Evolutionary conservation across 495 filamentous ascomycete species (phyloP).

Genomic region (Pyrenopolyporus hunteri): DNA sequence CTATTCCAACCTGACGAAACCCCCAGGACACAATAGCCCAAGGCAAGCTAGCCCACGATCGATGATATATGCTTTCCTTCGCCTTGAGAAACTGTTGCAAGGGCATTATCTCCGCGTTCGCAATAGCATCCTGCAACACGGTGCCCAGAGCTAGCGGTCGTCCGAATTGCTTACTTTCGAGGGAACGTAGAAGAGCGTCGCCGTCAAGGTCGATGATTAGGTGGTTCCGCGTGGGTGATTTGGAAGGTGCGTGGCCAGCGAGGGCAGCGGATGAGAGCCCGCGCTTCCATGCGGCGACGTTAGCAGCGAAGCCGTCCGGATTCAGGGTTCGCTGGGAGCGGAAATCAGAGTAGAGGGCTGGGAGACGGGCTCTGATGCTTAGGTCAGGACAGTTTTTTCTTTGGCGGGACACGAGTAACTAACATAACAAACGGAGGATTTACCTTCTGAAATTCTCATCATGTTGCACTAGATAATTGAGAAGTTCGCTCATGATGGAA

Average conservation of each 20-base stretch:
- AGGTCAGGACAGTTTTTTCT: neutral
- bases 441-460: conserved; percentile 55
- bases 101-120: conserved; percentile 70
- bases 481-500: conserved; percentile 47
- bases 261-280: conserved; percentile 71
- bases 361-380: conserved; percentile 71
- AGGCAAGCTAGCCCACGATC: conserved; percentile 52
- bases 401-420: too few species aligned
- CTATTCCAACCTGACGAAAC: conserved; percentile 69
- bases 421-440: neutral
- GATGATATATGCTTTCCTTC: conserved; percentile 68
- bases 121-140: conserved; percentile 78
- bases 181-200: conserved; percentile 68
- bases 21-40: conserved; percentile 76
- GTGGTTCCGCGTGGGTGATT: conserved; percentile 48
- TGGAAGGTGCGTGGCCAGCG: conserved; percentile 60
- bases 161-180: conserved; percentile 82
- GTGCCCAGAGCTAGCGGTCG: conserved; percentile 80
- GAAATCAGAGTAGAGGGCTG: conserved; percentile 96
- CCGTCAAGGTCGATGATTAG: conserved; percentile 68
- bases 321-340: conserved; percentile 76
- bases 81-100: conserved; percentile 64
- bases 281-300: conserved; percentile 81
- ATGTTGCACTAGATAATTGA: conserved; percentile 54
- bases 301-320: conserved; percentile 87